Evolutionary conservation across 768 basidiomycete genomes (phyloP).

Genomic region (Tulasnella sp.): DNA sequence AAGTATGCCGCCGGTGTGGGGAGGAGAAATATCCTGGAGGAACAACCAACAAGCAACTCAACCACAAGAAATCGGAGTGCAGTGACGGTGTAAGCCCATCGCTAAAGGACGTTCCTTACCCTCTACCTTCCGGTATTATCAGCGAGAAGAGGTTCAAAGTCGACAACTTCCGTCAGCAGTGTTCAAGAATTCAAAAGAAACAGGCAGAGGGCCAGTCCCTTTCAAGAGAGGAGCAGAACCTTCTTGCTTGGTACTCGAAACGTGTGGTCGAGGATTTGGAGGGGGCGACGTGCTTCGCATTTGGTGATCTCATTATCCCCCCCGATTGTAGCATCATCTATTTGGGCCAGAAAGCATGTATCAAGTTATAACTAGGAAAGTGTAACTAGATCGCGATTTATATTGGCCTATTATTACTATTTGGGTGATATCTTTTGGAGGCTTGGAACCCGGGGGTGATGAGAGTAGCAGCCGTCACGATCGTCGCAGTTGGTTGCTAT

Average conservation of each 20-base stretch:
- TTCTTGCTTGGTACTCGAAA: background rate
- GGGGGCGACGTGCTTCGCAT: background rate
- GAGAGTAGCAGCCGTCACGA: too few species aligned
- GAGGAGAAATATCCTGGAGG: too few species aligned
- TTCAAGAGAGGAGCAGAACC: background rate
- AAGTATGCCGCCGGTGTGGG: too few species aligned
- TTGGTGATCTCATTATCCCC: background rate
- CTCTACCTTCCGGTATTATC: background rate
- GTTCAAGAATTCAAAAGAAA: background rate
- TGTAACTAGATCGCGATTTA: too few species aligned
- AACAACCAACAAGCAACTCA: too few species aligned
- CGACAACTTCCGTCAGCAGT: background rate
- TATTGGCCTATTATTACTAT: too few species aligned
- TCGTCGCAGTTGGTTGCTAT: too few species aligned
- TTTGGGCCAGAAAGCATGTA: background rate
- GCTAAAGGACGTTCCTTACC: too few species aligned
- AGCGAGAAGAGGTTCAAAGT: background rate
- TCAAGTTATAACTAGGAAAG: background rate
- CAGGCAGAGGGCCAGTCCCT: background rate
- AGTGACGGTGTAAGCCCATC: too few species aligned
- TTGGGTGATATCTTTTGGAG: too few species aligned
- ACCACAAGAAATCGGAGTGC: too few species aligned
- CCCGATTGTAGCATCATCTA: background rate
- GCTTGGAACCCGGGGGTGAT: too few species aligned
- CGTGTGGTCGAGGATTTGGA: background rate